Evolutionary conservation across 2,329 filamentous ascomycete genomes (phyloP).

Genomic region (Pestalotiopsis sp.): DNA sequence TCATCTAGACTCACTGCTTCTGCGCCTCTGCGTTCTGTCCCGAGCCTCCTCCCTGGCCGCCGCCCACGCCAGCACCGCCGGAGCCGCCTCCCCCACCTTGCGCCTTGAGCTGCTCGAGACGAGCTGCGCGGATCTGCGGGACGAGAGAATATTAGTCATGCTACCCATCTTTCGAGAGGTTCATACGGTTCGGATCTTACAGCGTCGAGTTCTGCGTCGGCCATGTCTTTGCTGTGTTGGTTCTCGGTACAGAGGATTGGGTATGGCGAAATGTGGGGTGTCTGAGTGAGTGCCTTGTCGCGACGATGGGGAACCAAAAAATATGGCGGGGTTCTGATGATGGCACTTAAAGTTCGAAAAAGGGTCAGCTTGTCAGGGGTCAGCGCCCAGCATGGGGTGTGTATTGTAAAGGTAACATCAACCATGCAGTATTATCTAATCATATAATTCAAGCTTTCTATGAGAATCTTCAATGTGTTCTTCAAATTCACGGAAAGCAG

Average conservation of each 20-base stretch:
- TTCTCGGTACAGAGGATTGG: neutral
- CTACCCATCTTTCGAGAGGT: too few species aligned
- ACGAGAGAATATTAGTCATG: slow-evolving; percentile 12
- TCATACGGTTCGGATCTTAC: slow-evolving; percentile 30
- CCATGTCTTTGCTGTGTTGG: slow-evolving; percentile 44
- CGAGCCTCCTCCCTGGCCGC: slow-evolving; percentile 34
- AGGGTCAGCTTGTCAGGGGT: too few species aligned
- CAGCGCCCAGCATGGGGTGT: too few species aligned
- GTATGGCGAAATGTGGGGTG: neutral
- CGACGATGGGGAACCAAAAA: neutral
- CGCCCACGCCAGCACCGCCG: slow-evolving; percentile 46
- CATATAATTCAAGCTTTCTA: too few species aligned
- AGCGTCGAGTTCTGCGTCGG: slow-evolving; percentile 68
- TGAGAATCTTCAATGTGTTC: too few species aligned
- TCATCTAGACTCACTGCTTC: slow-evolving; percentile 48
- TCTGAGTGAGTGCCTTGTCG: neutral
- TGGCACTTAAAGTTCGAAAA: neutral
- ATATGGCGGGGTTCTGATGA: slow-evolving; percentile 8
- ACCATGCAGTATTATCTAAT: too few species aligned
- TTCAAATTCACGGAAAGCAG: too few species aligned
- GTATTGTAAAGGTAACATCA: too few species aligned
- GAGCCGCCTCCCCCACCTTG: slow-evolving; percentile 55
- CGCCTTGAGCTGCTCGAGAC: slow-evolving; percentile 89
- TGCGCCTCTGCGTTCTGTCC: slow-evolving; percentile 58
- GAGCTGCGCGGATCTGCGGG: slow-evolving; percentile 80